Conservation (phyloP, 2,329 filamentous ascomycete species). For the Fonsecaea nubica region DNA sequence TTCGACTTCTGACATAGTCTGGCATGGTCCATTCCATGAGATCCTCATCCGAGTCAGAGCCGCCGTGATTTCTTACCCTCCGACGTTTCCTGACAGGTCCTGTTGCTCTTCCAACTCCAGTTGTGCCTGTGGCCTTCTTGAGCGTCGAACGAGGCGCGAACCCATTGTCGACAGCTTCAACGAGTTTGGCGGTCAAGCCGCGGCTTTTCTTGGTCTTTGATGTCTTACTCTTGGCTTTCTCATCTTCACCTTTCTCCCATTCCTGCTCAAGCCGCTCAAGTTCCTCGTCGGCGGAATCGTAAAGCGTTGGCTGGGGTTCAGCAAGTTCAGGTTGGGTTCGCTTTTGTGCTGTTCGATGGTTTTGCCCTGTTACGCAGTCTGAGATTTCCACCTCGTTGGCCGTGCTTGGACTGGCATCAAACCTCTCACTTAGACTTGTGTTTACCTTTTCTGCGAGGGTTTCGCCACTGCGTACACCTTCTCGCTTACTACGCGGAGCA, state of each 20-base stretch:
- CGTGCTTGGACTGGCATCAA: slow-evolving; percentile 1
- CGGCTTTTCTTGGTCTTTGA: slow-evolving; percentile 63
- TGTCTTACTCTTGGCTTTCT: slow-evolving; percentile 13
- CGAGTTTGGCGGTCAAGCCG: slow-evolving; percentile 61
- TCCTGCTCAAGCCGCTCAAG: slow-evolving; percentile 24
- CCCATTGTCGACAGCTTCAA: slow-evolving; percentile 54
- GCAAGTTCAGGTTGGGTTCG: slow-evolving; percentile 3
- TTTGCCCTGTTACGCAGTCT: slow-evolving; percentile 8
- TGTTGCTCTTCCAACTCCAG: slow-evolving; percentile 42
- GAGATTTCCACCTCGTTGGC: slow-evolving; percentile 15
- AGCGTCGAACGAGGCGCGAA: slow-evolving; percentile 51
- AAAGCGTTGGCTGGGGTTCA: slow-evolving; percentile 3
- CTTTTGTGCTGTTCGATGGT: slow-evolving; percentile 15
- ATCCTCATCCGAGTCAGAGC: slow-evolving; percentile 60
- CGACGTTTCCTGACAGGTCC: slow-evolving; percentile 43
- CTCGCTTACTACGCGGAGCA: slow-evolving; percentile 16
- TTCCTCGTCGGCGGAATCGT: slow-evolving; percentile 31
- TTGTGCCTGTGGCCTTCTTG: slow-evolving; percentile 40
- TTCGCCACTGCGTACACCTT: slow-evolving; percentile 3
- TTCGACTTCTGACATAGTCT: slow-evolving; percentile 73
- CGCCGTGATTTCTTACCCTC: slow-evolving; percentile 49
- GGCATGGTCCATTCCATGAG: slow-evolving; percentile 68
- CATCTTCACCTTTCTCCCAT: slow-evolving; percentile 7
- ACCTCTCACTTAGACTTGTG: background rate
- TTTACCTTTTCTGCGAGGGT: slow-evolving; percentile 16